phyloP scores from a whole-genome alignment of 2,329 filamentous ascomycete genomes.

The Diplodia sapinea region DNA sequence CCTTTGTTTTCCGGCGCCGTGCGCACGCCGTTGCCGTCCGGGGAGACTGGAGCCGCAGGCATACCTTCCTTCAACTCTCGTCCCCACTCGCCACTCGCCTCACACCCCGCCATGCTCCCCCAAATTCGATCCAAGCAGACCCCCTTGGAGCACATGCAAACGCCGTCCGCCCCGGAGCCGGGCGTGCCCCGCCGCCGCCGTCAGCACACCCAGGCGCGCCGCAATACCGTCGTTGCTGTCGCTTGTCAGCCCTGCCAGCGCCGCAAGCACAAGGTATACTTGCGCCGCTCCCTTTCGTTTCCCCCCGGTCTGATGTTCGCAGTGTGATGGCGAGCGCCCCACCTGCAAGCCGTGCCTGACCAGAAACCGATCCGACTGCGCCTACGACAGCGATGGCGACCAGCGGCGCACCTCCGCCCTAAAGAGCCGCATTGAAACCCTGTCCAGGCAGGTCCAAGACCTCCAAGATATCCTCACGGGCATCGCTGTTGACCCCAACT shows the following conservation, averaged over 20 bases:
- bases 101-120: neutral
- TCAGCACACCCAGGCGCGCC: neutral
- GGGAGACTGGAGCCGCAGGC: neutral
- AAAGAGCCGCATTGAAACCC: slow-evolving; percentile 32
- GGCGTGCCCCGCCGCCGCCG: neutral
- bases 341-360: slow-evolving; percentile 31
- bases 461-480: slow-evolving; percentile 20
- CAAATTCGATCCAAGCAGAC: neutral
- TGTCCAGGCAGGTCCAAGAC: slow-evolving; percentile 23
- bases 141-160: neutral
- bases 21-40: too few relatives aligned
- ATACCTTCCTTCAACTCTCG: too few relatives aligned
- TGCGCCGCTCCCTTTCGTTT: slow-evolving; percentile 31
- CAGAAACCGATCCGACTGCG: slow-evolving; percentile 32
- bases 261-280: slow-evolving; percentile 31
- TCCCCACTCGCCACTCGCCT: too few relatives aligned
- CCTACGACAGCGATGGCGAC: slow-evolving; percentile 34
- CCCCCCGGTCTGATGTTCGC: neutral
- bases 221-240: slow-evolving; percentile 28
- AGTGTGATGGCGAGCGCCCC: slow-evolving; percentile 34
- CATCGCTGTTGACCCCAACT: slow-evolving; percentile 8
- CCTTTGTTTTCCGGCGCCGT: neutral
- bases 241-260: slow-evolving; percentile 32
- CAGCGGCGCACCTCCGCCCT: slow-evolving; percentile 33
- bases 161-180: neutral